Evolutionary conservation across 2,329 filamentous ascomycete species (phyloP), one percentile per base, ranked within the genome.

Genomic region (Hypoxylon sp.): DNA sequence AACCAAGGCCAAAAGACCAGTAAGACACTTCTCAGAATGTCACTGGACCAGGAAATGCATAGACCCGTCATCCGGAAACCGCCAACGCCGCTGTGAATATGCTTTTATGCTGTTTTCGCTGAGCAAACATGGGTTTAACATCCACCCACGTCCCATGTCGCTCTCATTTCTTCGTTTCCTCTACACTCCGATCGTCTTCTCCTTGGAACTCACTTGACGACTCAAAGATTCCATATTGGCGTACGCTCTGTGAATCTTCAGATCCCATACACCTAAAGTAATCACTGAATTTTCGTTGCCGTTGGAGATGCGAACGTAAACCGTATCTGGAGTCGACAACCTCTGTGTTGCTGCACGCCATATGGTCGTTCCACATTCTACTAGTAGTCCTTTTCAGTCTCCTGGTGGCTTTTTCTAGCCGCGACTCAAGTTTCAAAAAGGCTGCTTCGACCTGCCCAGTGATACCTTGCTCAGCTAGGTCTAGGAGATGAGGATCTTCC

Each of bases 31-130:
- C 42, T 17, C 42, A n/a, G 21, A 46, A 59, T 70, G 64, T 56
- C 57, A 53, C 24, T 52, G 47, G 58, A 51, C 64, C 68, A 35
- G 50, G 53, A 63, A 69, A 70, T 65, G 68, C 57, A 32, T 39
- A 39, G 13, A 62, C 11, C 19, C 21, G 27, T 48, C 17, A 21
- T 29, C 39, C 19, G 27, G 58, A 44, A 55, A 21, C 44, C 50
- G 13, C 46, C 42, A 60, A 70, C 68, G 64, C 65, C 65, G 42
- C 47, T 55, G n/a, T 64, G 59, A 61, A 61, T 48, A 35, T 59
- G 31, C 50, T 54, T 57, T 48, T n/a, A 66, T 68, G 62, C 56
- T 61, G 46, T 55, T 57, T 35, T n/a, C 32, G 35, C 31, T 37
- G 27, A 39, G 24, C 24, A 44, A 62, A 35, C 5, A 37, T 3